Base-by-base conservation (phyloP, 2,329 filamentous ascomycete species). In the Cladosporium sp. region DNA sequence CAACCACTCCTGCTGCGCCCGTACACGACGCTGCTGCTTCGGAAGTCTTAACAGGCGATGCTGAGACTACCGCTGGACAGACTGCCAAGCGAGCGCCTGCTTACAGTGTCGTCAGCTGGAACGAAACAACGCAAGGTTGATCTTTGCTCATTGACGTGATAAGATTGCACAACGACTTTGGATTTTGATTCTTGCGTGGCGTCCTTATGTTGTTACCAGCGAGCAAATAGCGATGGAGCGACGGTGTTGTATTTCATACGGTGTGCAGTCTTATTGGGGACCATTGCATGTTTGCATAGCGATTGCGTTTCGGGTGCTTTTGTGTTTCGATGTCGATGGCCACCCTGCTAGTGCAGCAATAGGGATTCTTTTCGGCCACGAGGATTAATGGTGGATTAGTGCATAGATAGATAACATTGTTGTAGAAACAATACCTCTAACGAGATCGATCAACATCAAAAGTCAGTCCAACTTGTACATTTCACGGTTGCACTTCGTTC, bases 41-140 rank as follows among this genome's bases (percentile, higher is more conserved):
- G 9, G 47, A 36, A 2, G 9, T 25, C 20, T 20, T 25, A 7
- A 15, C 9, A 1, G n/a, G 22, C n/a, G 20, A 20, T 3, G 38
- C 50, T 14, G 28, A 15, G 12, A 22, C 2, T 3, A 37, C 17
- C 11, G 8, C 45, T 3, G 55, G 14, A 17, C 22, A 40, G 14
- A 4, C 30, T 15, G 22, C n/a, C n/a, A 47, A 30, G 19, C 43
- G 43, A 8, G 22, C 25, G 25, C 15, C 43, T 9, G 17, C 25
- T 3, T 52, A 57, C 28, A 56, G 19, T 19, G 57, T 62, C 12
- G 58, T 62, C 38, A 58, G 62, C 59, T 57, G 61, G 62, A 61
- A 62, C 30, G 60, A 61, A 45, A 55, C 58, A 30, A 50, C 20
- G 4, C 36, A 58, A 37, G 51, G 45, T 20, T 56, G 36, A 60